Evolutionary conservation across 192 early-diverging fungal species (phyloP), one percentile per base, ranked within the genome.

Genomic region (Backusella circina): DNA sequence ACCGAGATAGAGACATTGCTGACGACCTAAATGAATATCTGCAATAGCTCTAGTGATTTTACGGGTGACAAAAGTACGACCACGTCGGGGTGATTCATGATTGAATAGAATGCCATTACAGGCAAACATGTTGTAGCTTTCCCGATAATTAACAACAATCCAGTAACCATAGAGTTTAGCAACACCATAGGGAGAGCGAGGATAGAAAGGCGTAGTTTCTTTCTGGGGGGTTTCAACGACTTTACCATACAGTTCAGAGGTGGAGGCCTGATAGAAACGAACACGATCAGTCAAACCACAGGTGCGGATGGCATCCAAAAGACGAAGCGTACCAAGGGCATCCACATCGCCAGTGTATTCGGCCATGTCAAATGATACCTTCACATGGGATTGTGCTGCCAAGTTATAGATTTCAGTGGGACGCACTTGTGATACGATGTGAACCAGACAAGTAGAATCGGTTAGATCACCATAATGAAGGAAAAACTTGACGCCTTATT

Each of bases 131-230:
- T 80, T 82, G 77, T 93, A 93, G 12, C 89, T 84, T 79, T 93
- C 92, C 69, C 91, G 87, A 78, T 93, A 92, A 84, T 93, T 92
- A 74, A 91, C 83, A 16, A 21, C 87, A 77, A 93, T 91, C 92
- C 92, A 93, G 84, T 88, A 93, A 51, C 87, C 92, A 78, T 92
- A 93, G 50, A 93, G 86, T 79, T 93, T 93, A 35, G 91, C 92
- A 16, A 93, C 91, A 80, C 88, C 92, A 82, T 93, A 93, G 23
- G 92, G 92, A 10, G 91, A 92, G 38, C 92, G 85, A 64, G 91
- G 91, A 80, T 93, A 93, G 80, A 93, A 93, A 23, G 90, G 92
- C 8, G 92, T 93, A 21, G 85, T 93, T 78, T 93, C 91, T 73
- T 82, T 90, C 75, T 93, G 91, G 18, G 91, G 91, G 18, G 87